These are phyloP conservation scores for Narthecium ossifragum DNA, from an alignment of 106 monocot species.

Conservation along the genomic window DNA sequence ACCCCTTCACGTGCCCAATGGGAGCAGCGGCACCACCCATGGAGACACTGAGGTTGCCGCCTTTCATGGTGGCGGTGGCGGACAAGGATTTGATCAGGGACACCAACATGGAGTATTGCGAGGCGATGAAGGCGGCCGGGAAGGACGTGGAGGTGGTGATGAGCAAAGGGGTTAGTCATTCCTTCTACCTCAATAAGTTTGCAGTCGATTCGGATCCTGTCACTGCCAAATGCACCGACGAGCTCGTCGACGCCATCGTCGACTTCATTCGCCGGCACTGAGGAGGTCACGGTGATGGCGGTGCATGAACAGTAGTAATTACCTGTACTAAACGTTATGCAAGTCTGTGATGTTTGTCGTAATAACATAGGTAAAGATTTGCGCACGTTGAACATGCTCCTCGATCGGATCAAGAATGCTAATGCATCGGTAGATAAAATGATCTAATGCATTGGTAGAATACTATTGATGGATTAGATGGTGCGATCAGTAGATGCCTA, in stretches of 20 bases:
- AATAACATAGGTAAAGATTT: no score
- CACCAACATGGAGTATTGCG: conserved; percentile 67
- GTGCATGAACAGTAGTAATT: no score
- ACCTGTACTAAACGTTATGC: no score
- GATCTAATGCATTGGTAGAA: no score
- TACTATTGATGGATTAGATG: no score
- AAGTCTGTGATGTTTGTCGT: no score
- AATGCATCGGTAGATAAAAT: no score
- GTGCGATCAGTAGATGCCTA: no score
- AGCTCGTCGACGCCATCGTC: conserved; percentile 49
- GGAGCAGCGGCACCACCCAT: conserved; percentile 32
- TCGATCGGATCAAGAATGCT: no score
- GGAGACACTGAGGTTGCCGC: conserved; percentile 38
- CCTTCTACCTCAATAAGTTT: conserved; percentile 67
- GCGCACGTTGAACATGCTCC: no score
- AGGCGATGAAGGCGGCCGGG: conserved; percentile 47
- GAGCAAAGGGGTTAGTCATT: conserved; percentile 46
- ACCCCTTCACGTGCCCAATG: conserved; percentile 75
- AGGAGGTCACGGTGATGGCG: no score
- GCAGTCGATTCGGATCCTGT: conserved; percentile 50
- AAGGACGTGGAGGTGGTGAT: conserved; percentile 63
- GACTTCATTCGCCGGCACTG: conserved; percentile 30
- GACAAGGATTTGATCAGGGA: conserved; percentile 55
- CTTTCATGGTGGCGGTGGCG: conserved; percentile 58
- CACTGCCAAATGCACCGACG: conserved; percentile 25